phyloP scores from a whole-genome alignment of 2,329 filamentous ascomycete genomes.

The Calonectria leucothoes region DNA sequence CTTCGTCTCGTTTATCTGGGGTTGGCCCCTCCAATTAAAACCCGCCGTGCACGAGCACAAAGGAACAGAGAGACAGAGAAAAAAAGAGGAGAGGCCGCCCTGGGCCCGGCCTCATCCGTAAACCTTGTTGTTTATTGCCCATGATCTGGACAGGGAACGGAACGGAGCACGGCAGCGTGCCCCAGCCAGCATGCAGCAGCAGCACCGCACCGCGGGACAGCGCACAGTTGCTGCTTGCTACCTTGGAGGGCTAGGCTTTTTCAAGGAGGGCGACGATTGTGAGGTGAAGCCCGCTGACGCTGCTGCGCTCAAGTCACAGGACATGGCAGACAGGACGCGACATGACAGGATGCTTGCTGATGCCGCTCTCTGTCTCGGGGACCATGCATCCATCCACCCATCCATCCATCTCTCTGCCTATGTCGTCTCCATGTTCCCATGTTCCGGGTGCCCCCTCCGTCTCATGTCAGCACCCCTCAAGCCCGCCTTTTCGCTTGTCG shows the following conservation, averaged over 20 bases:
- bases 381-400: background rate
- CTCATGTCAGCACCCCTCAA: background rate
- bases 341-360: conserved; percentile 27
- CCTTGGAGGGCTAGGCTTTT: background rate
- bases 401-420: background rate
- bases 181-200: background rate
- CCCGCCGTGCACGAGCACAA: background rate
- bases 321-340: no score
- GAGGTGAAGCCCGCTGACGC: background rate
- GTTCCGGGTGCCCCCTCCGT: background rate
- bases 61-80: background rate
- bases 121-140: background rate
- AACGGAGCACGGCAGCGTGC: background rate
- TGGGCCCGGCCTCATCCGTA: background rate
- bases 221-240: background rate
- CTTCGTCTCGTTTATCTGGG: conserved; percentile 4
- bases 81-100: background rate
- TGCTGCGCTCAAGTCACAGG: background rate
- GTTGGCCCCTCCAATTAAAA: conserved; percentile 7
- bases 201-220: background rate
- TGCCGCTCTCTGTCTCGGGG: conserved; percentile 17
- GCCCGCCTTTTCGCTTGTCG: conserved; percentile 7
- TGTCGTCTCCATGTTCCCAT: background rate
- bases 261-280: background rate
- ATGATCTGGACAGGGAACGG: background rate